Evolutionary conservation across 2,329 filamentous ascomycete species (phyloP), one percentile per base, ranked within the genome.

Genomic region (Paradendryphiella salina): DNA sequence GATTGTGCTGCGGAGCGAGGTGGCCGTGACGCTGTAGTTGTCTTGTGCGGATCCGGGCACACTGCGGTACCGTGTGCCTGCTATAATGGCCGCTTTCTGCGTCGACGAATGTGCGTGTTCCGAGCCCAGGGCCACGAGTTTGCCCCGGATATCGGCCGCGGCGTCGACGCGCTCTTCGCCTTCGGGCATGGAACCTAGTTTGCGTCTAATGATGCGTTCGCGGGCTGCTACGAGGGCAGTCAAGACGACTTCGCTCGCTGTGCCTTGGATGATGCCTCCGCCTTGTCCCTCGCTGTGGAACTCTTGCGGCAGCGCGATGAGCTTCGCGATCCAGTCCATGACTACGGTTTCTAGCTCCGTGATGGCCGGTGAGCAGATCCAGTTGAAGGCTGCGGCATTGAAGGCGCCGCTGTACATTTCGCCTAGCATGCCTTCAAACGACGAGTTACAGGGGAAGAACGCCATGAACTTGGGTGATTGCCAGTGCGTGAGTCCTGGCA

Each of bases 401-500:
- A 96, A 92, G 5, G 90, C 88, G 4, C 89, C 86, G 35, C 85
- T 90, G 79, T 96, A 97, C 78, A 97, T 85, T 75, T 97, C 93
- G 15, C 90, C 93, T 9, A 97, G 81, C 72, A 96, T 93, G 21
- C 86, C 84, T 0, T 93, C 91, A 69, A 87, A 96, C 29, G 87
- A 89, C 45, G 86, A 85, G 18, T 84, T 85, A 41, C 90, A 90
- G 1, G 93, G 89, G 75, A 94, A 97, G 79, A 95, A 97, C 36
- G 93, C 93, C 84, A 96, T 90, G 80, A 96, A 97, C 69, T 93
- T 91, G 26, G 70, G 93, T 2, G 86, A 90, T 71, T 96, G 87
- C 91, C 93, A 97, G 75, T 96, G 93, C 0, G 93, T 96, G 46
- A 97, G 79, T 5, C 93, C 93, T 0, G 93, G 93, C 70, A 96